phyloP scores from a whole-genome alignment of 2,329 filamentous ascomycete genomes.

The Simplicillium sp. region DNA sequence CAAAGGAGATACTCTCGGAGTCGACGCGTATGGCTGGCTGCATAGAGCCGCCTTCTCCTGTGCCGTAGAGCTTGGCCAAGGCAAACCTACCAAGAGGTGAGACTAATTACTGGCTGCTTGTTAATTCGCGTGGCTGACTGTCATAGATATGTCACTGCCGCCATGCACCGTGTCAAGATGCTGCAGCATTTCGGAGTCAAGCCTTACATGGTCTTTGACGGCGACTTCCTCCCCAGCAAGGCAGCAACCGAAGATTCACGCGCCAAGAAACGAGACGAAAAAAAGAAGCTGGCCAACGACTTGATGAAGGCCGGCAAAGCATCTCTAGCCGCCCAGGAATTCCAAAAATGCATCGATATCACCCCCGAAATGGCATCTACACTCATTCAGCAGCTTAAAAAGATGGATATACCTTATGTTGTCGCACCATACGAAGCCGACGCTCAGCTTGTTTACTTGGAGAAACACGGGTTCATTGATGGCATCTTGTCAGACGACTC shows the following conservation, averaged over 20 bases:
- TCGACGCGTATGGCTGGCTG: slow-evolving; percentile 97
- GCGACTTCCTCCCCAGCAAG: slow-evolving; percentile 91
- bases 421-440: slow-evolving; percentile 97
- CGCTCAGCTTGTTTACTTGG: slow-evolving; percentile 90
- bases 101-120: slow-evolving; percentile 14
- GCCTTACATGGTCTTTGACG: slow-evolving; percentile 95
- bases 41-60: slow-evolving; percentile 87
- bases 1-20: slow-evolving; percentile 77
- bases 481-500: slow-evolving; percentile 96
- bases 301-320: slow-evolving; percentile 73
- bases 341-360: slow-evolving; percentile 92
- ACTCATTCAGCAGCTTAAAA: slow-evolving; percentile 86
- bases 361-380: slow-evolving; percentile 92
- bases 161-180: slow-evolving; percentile 87
- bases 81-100: slow-evolving; percentile 79
- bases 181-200: slow-evolving; percentile 84
- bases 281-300: slow-evolving; percentile 65
- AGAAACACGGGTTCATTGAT: slow-evolving; percentile 71
- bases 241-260: slow-evolving; percentile 74
- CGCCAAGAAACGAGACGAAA: slow-evolving; percentile 65
- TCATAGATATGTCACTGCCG: slow-evolving; percentile 75
- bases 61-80: slow-evolving; percentile 81
- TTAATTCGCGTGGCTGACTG: not conserved
- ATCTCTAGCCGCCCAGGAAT: slow-evolving; percentile 70
- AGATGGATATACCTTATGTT: slow-evolving; percentile 69